phyloP scores from a whole-genome alignment of 1,139 yeast genomes.

The Blastobotrys apis region DNA sequence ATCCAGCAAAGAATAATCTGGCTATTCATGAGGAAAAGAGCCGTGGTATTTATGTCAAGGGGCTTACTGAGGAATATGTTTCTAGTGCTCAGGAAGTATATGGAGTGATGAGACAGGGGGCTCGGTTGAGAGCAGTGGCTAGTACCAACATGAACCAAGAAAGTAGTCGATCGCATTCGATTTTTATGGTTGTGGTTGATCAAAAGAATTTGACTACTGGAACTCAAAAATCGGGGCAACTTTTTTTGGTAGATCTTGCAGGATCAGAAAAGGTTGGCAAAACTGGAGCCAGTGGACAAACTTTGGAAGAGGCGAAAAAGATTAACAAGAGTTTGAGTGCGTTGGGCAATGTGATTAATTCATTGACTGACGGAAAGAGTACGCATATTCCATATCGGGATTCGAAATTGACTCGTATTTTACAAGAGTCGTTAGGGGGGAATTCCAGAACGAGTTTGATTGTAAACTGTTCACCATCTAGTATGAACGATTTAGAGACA shows the following conservation, averaged over 20 bases:
- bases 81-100: conserved; percentile 56
- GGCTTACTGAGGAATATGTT: conserved; percentile 59
- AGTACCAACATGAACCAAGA: conserved; percentile 71
- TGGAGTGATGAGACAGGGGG: conserved; percentile 53
- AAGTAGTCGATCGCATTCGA: conserved; percentile 79
- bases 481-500: conserved; percentile 61
- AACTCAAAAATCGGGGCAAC: conserved; percentile 56
- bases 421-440: conserved; percentile 85
- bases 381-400: conserved; percentile 76
- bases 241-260: conserved; percentile 80
- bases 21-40: conserved; percentile 63
- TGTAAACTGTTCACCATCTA: conserved; percentile 71
- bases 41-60: conserved; percentile 67
- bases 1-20: conserved; percentile 39
- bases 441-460: conserved; percentile 78
- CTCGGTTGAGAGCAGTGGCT: conserved; percentile 51
- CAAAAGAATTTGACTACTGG: conserved; percentile 51
- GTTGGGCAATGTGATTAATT: conserved; percentile 75
- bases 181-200: conserved; percentile 60
- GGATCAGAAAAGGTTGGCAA: conserved; percentile 86
- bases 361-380: conserved; percentile 65
- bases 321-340: conserved; percentile 76
- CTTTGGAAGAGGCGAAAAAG: conserved; percentile 78
- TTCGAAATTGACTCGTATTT: conserved; percentile 74
- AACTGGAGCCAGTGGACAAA: conserved; percentile 73